Evolutionary conservation across 108 stramenopile species (phyloP).

Genomic region (Stephanodiscus minutulus): DNA sequence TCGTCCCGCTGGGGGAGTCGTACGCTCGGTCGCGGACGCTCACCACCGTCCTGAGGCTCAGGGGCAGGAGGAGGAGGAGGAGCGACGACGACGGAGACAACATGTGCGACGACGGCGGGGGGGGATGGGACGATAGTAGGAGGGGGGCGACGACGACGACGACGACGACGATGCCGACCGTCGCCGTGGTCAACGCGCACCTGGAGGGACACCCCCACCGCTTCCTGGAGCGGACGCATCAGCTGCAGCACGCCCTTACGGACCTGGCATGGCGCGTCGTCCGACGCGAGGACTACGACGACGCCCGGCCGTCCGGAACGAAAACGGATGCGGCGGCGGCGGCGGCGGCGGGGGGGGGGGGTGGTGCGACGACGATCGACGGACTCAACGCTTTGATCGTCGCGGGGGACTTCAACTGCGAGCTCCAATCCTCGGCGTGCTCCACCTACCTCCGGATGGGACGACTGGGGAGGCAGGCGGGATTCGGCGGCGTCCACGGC

Average conservation of each 20-base stretch:
- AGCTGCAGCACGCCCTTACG: conserved; percentile 51
- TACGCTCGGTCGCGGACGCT: conserved; percentile 32
- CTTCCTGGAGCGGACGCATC: conserved; percentile 44
- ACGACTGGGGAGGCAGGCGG: conserved; percentile 44
- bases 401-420: conserved; percentile 61
- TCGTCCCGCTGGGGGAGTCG: conserved; percentile 26
- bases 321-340: not conserved
- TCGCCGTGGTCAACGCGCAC: conserved; percentile 57
- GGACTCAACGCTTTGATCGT: conserved; percentile 44
- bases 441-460: conserved; percentile 53
- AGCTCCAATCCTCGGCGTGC: conserved; percentile 57
- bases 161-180: conserved; percentile 14
- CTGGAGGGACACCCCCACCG: conserved; percentile 54
- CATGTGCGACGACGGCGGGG: not conserved
- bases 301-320: not conserved
- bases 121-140: not conserved
- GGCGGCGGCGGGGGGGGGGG: not conserved
- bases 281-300: not conserved
- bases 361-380: not conserved
- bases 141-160: not conserved
- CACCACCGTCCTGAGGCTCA: conserved; percentile 35
- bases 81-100: conserved; percentile 3
- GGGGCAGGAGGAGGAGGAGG: conserved; percentile 1
- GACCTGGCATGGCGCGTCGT: conserved; percentile 39
- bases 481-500: conserved; percentile 52